Evolutionary conservation across 2,329 filamentous ascomycete genomes (phyloP).

Genomic region (Trichoderma brevicompactum): DNA sequence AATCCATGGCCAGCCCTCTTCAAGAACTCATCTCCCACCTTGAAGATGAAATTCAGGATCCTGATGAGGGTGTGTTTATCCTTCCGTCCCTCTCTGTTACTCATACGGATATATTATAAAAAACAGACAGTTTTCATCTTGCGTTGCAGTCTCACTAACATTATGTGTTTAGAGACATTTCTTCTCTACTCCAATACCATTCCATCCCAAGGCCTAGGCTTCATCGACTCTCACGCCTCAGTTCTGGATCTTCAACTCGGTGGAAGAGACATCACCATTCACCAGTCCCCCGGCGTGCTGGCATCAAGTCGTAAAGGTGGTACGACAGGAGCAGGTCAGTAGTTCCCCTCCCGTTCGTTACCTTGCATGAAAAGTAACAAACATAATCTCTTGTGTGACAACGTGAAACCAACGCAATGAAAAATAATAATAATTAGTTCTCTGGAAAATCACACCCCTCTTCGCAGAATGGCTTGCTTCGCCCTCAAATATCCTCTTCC

Average conservation of each 20-base stretch:
- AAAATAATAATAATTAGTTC: constrained; percentile 54
- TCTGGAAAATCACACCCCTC: constrained; percentile 88
- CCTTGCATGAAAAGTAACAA: not conserved
- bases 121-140: not conserved
- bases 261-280: constrained; percentile 72
- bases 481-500: constrained; percentile 65
- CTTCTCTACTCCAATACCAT: constrained; percentile 78
- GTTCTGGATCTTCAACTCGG: constrained; percentile 70
- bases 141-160: not conserved
- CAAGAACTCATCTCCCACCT: constrained; percentile 40
- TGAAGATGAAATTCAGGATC: constrained; percentile 52
- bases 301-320: constrained; percentile 71
- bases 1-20: not conserved
- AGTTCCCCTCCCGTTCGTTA: constrained; percentile 10
- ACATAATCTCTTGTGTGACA: not conserved
- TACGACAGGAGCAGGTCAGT: constrained; percentile 58
- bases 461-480: constrained; percentile 80
- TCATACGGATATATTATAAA: no score
- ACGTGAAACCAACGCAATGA: not conserved
- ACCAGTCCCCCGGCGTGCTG: constrained; percentile 82
- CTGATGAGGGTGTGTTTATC: constrained; percentile 51
- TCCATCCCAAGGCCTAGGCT: constrained; percentile 79
- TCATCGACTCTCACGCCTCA: constrained; percentile 73
- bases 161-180: constrained; percentile 71
- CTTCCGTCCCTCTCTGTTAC: not conserved